phyloP scores from a whole-genome alignment of 1,139 yeast species.

The Blastobotrys serpentis region DNA sequence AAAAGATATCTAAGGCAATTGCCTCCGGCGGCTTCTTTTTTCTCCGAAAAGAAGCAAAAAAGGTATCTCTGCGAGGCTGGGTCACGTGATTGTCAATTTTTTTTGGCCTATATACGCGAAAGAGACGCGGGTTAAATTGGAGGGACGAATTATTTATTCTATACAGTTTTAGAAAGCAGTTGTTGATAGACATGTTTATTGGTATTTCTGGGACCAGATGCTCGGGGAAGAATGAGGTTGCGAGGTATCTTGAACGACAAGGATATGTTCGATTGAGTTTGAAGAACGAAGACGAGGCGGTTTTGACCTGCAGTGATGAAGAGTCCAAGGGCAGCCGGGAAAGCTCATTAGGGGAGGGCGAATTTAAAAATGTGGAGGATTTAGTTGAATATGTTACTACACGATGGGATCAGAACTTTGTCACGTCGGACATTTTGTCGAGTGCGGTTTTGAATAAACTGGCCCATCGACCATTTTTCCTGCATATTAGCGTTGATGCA shows the following conservation, averaged over 20 bases:
- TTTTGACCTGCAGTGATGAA: constrained; percentile 2
- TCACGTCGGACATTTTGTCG: constrained; percentile 52
- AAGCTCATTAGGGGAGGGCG: neutral
- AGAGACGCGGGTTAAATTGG: too few relatives aligned
- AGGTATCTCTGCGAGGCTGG: too few relatives aligned
- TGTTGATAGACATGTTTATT: constrained; percentile 52
- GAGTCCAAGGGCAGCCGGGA: too few relatives aligned
- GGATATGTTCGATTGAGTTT: constrained; percentile 49
- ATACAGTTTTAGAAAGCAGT: too few relatives aligned
- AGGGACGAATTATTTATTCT: too few relatives aligned
- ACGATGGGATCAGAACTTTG: constrained; percentile 66
- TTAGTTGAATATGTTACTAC: constrained; percentile 65
- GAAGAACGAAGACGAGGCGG: constrained; percentile 12
- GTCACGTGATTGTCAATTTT: constrained; percentile 18
- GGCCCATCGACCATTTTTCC: constrained; percentile 77
- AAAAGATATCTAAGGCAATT: too few relatives aligned
- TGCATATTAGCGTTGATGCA: constrained; percentile 79
- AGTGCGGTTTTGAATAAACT: constrained; percentile 49
- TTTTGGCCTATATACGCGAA: too few relatives aligned
- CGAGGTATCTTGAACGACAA: constrained; percentile 53
- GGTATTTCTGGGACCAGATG: constrained; percentile 73
- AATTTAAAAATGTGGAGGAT: constrained; percentile 38
- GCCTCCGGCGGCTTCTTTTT: too few relatives aligned
- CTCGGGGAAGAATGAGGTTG: constrained; percentile 69
- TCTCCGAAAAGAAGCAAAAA: too few relatives aligned